Evolutionary conservation across 331 rosid species (phyloP).

Genomic region (Saraca asoca): DNA sequence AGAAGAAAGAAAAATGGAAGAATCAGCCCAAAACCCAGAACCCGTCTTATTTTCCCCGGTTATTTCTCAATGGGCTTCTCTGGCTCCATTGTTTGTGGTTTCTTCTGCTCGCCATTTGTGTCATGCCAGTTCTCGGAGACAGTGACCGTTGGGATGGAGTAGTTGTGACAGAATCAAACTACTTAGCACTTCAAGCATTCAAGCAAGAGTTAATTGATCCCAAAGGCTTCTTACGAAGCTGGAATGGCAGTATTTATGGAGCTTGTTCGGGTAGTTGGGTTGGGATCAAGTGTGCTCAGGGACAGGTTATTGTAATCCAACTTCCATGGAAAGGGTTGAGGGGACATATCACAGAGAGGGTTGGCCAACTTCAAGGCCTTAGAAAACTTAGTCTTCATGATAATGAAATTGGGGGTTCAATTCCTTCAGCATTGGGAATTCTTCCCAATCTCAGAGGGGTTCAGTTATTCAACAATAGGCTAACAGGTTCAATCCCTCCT

Average conservation of each 20-base stretch:
- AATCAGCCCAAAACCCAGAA: background rate
- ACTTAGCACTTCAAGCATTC: conserved; percentile 78
- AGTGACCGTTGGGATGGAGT: conserved; percentile 80
- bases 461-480: conserved; percentile 73
- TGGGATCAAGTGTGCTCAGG: conserved; percentile 92
- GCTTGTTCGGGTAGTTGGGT: conserved; percentile 93
- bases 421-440: conserved; percentile 77
- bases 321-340: no score
- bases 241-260: conserved; percentile 85
- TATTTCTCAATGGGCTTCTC: conserved; percentile 19
- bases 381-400: conserved; percentile 92
- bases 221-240: conserved; percentile 75
- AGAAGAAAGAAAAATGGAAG: conserved; percentile 58
- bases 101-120: conserved; percentile 34
- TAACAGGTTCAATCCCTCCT: conserved; percentile 75
- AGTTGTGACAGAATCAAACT: conserved; percentile 78
- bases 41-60: conserved; percentile 25
- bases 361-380: conserved; percentile 77
- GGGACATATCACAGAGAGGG: conserved; percentile 69
- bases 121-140: conserved; percentile 46
- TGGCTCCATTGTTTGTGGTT: conserved; percentile 29
- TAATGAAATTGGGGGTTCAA: conserved; percentile 67
- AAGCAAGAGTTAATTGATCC: conserved; percentile 84
- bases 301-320: no score
- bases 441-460: conserved; percentile 85